These are phyloP conservation scores for Coleophoma crateriformis DNA, from an alignment of 2,329 filamentous ascomycete species.

Conservation along the genomic window DNA sequence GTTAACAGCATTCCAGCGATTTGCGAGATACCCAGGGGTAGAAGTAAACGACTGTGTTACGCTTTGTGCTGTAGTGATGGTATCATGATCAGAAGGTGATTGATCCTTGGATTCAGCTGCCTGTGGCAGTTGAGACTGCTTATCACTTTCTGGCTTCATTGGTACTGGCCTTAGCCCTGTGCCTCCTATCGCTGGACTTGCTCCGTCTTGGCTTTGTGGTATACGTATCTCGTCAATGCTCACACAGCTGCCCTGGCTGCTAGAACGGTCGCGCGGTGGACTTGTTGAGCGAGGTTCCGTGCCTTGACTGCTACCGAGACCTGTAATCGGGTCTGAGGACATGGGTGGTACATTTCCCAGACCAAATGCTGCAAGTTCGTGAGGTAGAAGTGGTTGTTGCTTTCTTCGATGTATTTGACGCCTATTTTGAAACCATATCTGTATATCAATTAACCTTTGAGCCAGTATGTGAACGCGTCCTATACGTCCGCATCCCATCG, in stretches of 20 bases:
- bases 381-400: slow-evolving; percentile 73
- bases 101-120: too few relatives aligned
- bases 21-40: slow-evolving; percentile 33
- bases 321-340: slow-evolving; percentile 21
- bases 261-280: slow-evolving; percentile 7
- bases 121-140: too few relatives aligned
- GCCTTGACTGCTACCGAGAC: slow-evolving; percentile 16
- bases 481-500: slow-evolving; percentile 7
- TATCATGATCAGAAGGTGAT: not conserved
- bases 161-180: not conserved
- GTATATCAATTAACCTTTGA: not conserved
- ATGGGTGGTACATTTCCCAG: slow-evolving; percentile 33
- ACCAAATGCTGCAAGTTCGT: slow-evolving; percentile 63
- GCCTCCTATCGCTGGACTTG: not conserved
- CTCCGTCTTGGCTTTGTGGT: not conserved
- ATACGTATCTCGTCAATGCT: slow-evolving; percentile 4
- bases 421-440: slow-evolving; percentile 99
- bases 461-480: slow-evolving; percentile 7
- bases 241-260: slow-evolving; percentile 6
- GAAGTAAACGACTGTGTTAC: slow-evolving; percentile 20
- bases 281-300: slow-evolving; percentile 8
- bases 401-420: slow-evolving; percentile 89
- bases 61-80: slow-evolving; percentile 3
- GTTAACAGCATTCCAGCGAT: slow-evolving; percentile 46
- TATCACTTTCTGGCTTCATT: not conserved